Base-by-base conservation (phyloP, 2,329 filamentous ascomycete genomes). In the Neofusicoccum laricinum region DNA sequence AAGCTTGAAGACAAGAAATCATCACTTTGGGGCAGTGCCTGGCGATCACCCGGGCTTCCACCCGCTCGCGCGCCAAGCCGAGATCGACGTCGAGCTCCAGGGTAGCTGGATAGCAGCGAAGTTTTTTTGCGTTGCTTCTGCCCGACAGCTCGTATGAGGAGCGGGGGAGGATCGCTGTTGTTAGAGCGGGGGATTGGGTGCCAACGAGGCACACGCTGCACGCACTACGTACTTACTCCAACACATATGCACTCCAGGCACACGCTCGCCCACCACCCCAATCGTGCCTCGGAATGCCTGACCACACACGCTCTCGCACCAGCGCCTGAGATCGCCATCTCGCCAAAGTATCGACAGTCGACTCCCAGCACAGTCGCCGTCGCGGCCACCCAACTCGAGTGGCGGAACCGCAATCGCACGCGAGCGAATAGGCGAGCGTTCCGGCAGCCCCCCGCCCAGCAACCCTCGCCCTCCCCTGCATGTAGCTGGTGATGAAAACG, bases 21-120 rank as follows among this genome's bases (percentile, higher is more conserved):
- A 30, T 30, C 7, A 6, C 25, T 30, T 30, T 30, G 40, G 40
- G 41, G 55, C 25, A 59, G 41, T 36, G 21, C 30, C 15, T 19
- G 55, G 17, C 21, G 55, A 59, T 59, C 55, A 34, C 36, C 55
- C 55, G 55, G 40, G 2, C 55, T 46, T 59, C 55, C 55, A 46
- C 55, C 55, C 55, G 55, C 30, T 32, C 5, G 41, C 41, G n/a
- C 12, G 51, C 34, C 38, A 21, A 57, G 36, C 19, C 5, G 4
- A 3, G 38, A 58, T 55, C 51, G 51, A 15, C 51, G n/a, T 15
- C 51, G 48, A 14, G 17, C 19, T 10, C 34, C 36, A 17, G 8
- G 38, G 25, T 30, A 4, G 25, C 25, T 30, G 25, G 4, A 30
- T 30, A 30, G 25, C 25, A 6, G 25, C 25, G 5, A 30, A 30